Conservation (phyloP, 2,329 filamentous ascomycete species). For the Aspergillus fijiensis region DNA sequence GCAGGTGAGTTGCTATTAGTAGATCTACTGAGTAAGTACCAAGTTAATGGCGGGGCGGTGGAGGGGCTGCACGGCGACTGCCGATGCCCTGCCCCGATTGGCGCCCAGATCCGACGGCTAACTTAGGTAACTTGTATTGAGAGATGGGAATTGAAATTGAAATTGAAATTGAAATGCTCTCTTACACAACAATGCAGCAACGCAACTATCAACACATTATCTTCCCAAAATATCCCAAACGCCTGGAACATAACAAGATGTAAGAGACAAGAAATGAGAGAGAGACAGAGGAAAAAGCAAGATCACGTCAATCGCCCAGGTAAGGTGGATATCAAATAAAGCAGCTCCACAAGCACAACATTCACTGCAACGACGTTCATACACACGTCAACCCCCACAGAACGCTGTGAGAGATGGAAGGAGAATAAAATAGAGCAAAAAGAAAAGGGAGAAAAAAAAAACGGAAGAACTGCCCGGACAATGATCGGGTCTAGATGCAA, state of each 20-base stretch:
- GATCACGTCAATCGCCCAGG: conserved; percentile 28
- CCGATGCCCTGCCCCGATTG: not conserved
- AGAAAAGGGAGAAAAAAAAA: not conserved
- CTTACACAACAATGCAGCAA: not conserved
- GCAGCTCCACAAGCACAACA: conserved; percentile 1
- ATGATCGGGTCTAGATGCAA: not conserved
- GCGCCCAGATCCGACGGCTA: not conserved
- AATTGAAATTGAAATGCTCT: not conserved
- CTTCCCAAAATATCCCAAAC: not conserved
- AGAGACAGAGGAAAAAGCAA: not conserved
- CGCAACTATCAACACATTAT: conserved; percentile 9
- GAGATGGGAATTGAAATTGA: not conserved
- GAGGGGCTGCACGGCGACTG: conserved; percentile 4
- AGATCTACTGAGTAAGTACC: not conserved
- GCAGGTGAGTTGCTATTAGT: not conserved
- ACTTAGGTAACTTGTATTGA: too few species aligned
- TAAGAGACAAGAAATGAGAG: not conserved
- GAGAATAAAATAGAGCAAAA: conserved; percentile 8
- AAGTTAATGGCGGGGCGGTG: not conserved
- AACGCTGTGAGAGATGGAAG: not conserved
- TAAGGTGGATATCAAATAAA: conserved; percentile 36
- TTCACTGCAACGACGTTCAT: conserved; percentile 6
- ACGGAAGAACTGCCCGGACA: not conserved
- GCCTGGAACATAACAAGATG: not conserved
- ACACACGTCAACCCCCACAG: not conserved